These are phyloP conservation scores for Sporobolomyces pararoseus DNA, from an alignment of 768 basidiomycete species.

Conservation along the genomic window DNA sequence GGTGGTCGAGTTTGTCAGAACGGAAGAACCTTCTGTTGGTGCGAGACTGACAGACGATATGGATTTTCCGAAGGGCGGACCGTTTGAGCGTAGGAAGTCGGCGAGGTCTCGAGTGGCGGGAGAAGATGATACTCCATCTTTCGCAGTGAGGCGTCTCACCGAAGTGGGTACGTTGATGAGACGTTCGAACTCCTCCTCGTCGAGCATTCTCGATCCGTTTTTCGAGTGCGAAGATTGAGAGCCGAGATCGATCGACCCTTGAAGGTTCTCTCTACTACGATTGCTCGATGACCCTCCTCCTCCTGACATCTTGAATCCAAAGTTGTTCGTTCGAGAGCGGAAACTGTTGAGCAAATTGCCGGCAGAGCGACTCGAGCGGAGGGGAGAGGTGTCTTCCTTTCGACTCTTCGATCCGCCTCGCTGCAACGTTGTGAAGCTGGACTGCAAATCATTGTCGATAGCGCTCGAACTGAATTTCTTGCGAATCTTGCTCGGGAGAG, in stretches of 20 bases:
- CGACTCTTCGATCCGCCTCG: background rate
- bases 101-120: conserved; percentile 21
- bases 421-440: conserved; percentile 10
- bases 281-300: background rate
- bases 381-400: background rate
- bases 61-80: background rate
- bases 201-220: background rate
- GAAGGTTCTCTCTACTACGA: background rate
- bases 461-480: conserved; percentile 1
- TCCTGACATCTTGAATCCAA: conserved; percentile 1
- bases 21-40: too few species aligned
- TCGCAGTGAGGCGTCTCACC: conserved; percentile 1
- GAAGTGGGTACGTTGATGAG: background rate
- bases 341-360: conserved; percentile 21
- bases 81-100: conserved; percentile 13
- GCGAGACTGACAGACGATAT: background rate
- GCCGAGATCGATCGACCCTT: background rate
- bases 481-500: conserved; percentile 4
- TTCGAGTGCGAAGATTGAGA: background rate
- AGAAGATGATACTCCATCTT: background rate
- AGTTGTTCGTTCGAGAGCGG: background rate
- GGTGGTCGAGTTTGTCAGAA: background rate
- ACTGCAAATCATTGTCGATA: background rate
- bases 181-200: conserved; percentile 6
- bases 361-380: conserved; percentile 4